A percentile compares a stretch with the other conserved stretches of the same genome.
These are phyloP conservation scores for Apiospora phragmitis DNA, from an alignment of 2,329 filamentous ascomycete genomes.

Conservation along the genomic window DNA sequence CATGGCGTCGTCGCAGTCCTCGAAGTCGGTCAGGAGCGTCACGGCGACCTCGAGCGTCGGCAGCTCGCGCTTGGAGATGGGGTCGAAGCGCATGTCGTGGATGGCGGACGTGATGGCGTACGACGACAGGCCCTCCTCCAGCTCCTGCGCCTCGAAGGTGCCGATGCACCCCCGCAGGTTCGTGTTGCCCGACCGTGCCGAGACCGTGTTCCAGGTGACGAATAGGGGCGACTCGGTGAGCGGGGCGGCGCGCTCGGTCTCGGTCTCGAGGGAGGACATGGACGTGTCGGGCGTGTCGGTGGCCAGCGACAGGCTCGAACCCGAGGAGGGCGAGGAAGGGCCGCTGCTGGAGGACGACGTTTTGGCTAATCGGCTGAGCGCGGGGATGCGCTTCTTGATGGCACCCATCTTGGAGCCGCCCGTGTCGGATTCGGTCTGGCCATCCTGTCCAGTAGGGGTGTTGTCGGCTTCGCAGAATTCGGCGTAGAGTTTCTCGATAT, in stretches of 20 bases:
- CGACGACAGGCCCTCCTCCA: constrained; percentile 70
- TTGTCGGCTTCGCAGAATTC: constrained; percentile 37
- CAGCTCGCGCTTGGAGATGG: constrained; percentile 55
- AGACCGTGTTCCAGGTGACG: constrained; percentile 88
- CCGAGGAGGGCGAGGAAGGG: constrained; percentile 29
- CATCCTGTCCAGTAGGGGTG: constrained; percentile 22
- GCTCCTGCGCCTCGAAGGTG: constrained; percentile 79
- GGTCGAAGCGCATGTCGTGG: constrained; percentile 62
- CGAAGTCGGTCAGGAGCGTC: constrained; percentile 84
- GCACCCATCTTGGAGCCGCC: constrained; percentile 25
- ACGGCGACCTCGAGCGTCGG: constrained; percentile 64
- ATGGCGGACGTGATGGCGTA: constrained; percentile 82
- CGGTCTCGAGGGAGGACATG: constrained; percentile 39
- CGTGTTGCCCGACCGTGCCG: constrained; percentile 54
- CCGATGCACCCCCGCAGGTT: constrained; percentile 91
- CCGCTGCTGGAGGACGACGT: constrained; percentile 29
- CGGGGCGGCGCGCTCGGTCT: constrained; percentile 23
- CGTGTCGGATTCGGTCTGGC: neutral
- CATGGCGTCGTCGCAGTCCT: constrained; percentile 69
- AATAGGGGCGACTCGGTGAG: constrained; percentile 72
- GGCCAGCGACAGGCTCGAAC: constrained; percentile 36
- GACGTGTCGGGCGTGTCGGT: constrained; percentile 46
- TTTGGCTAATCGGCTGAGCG: constrained; percentile 25
- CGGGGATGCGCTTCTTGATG: constrained; percentile 32
- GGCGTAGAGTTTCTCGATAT: constrained; percentile 68